Evolutionary conservation across 495 filamentous ascomycete genomes (phyloP).

Genomic region (Margaritispora aquatica): DNA sequence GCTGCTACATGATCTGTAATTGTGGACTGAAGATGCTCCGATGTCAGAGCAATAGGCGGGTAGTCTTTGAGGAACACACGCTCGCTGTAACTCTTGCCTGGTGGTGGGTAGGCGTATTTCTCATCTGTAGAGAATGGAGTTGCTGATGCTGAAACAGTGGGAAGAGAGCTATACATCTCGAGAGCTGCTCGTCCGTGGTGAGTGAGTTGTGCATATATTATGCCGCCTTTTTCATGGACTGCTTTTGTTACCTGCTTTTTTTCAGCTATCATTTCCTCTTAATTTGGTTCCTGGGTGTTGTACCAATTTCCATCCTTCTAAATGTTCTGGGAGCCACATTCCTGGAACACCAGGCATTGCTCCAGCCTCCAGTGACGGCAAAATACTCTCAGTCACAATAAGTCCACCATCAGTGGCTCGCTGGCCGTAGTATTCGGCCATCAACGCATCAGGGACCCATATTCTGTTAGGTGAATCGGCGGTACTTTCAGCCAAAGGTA

Average conservation of each 20-base stretch:
- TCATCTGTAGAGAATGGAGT: slow-evolving; percentile 9
- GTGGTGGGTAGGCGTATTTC: slow-evolving; percentile 14
- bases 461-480: not conserved
- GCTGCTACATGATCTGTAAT: slow-evolving; percentile 35
- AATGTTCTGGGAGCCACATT: slow-evolving; percentile 39
- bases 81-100: not conserved
- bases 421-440: slow-evolving; percentile 46
- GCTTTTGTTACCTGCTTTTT: slow-evolving; percentile 35
- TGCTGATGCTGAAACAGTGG: slow-evolving; percentile 13
- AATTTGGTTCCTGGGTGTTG: not conserved
- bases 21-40: slow-evolving; percentile 34
- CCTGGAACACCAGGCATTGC: slow-evolving; percentile 43
- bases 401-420: slow-evolving; percentile 44
- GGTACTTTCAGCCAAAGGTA: not conserved
- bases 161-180: slow-evolving; percentile 33
- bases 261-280: not conserved
- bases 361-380: slow-evolving; percentile 39
- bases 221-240: slow-evolving; percentile 42
- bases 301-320: slow-evolving; percentile 35
- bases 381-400: slow-evolving; percentile 46
- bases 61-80: slow-evolving; percentile 34
- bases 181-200: slow-evolving; percentile 41
- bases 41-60: slow-evolving; percentile 39
- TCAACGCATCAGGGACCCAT: not conserved
- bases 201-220: slow-evolving; percentile 47